These are phyloP conservation scores for Sphaerosporella brunnea DNA, from an alignment of 495 filamentous ascomycete genomes.

Conservation along the genomic window DNA sequence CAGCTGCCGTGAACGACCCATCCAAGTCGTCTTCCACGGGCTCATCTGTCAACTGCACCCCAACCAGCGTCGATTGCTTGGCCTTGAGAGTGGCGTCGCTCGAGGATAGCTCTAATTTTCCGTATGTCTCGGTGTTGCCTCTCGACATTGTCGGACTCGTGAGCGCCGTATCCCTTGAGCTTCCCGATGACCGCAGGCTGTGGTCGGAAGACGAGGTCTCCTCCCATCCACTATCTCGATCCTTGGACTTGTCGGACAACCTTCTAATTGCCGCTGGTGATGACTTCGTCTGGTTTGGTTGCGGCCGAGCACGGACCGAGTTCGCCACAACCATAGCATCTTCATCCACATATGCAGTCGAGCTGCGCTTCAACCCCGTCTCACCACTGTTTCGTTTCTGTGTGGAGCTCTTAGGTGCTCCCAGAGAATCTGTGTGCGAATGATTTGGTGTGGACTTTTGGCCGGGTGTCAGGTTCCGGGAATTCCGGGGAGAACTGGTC, in stretches of 20 bases:
- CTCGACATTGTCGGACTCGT: constrained; percentile 19
- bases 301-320: constrained; percentile 10
- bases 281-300: constrained; percentile 12
- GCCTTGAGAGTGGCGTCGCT: constrained; percentile 11
- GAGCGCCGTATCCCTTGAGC: constrained; percentile 20
- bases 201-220: constrained; percentile 23
- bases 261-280: constrained; percentile 12
- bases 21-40: constrained; percentile 33
- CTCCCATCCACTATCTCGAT: constrained; percentile 25
- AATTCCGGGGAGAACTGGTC: constrained; percentile 22
- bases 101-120: constrained; percentile 1
- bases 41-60: constrained; percentile 22
- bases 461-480: constrained; percentile 24
- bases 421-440: constrained; percentile 19
- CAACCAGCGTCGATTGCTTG: constrained; percentile 9
- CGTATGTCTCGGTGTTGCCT: constrained; percentile 14
- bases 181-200: constrained; percentile 20
- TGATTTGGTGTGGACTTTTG: constrained; percentile 17
- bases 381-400: constrained; percentile 20
- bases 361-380: constrained; percentile 19
- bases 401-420: constrained; percentile 16
- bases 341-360: constrained; percentile 20
- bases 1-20: constrained; percentile 36
- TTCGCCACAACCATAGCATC: constrained; percentile 17
- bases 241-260: constrained; percentile 20